phyloP scores from a whole-genome alignment of 495 filamentous ascomycete genomes.

The Talaromyces thailandensis region DNA sequence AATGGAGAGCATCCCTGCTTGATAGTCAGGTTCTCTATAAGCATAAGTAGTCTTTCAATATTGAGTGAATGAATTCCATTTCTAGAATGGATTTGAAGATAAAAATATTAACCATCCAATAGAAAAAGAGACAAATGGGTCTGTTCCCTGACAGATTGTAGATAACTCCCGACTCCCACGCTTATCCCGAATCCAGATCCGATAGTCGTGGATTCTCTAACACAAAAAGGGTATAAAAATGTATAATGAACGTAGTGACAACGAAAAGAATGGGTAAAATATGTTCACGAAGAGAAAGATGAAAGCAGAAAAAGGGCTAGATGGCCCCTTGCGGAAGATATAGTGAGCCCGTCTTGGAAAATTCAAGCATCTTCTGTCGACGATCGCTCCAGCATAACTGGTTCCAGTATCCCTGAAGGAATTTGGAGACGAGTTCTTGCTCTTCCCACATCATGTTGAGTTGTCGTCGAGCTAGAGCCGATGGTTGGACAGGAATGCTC shows the following conservation, averaged over 20 bases:
- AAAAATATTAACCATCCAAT: background rate
- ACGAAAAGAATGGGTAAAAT: background rate
- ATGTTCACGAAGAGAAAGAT: constrained; percentile 2
- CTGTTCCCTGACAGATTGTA: background rate
- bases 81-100: background rate
- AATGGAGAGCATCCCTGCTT: too few species aligned
- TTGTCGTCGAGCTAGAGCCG: constrained; percentile 13
- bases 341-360: constrained; percentile 7
- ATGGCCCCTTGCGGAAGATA: constrained; percentile 7
- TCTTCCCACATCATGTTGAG: constrained; percentile 18
- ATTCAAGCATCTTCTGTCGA: constrained; percentile 18
- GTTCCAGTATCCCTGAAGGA: constrained; percentile 13
- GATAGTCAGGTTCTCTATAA: too few species aligned
- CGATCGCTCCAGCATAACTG: constrained; percentile 16
- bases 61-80: background rate
- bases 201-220: background rate
- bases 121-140: background rate
- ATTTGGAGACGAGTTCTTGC: constrained; percentile 15
- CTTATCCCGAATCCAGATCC: background rate
- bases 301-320: background rate
- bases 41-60: too few species aligned
- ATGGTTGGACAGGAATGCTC: constrained; percentile 12
- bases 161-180: background rate
- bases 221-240: background rate
- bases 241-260: background rate